phyloP scores from a whole-genome alignment of 345 rosid genomes.

The Salix dunnii region DNA sequence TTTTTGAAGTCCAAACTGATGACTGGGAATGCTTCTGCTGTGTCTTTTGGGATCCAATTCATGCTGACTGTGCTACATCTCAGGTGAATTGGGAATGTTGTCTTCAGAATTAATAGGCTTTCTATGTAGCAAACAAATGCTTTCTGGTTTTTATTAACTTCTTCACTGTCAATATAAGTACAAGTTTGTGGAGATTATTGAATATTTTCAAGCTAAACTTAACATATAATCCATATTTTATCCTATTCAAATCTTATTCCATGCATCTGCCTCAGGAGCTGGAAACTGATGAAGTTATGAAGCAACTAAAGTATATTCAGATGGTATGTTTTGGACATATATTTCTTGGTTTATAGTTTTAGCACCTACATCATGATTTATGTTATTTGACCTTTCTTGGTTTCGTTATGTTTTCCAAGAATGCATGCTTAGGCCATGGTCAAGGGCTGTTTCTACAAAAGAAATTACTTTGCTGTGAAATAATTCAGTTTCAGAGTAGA shows the following conservation, averaged over 20 bases:
- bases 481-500: background rate
- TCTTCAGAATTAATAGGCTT: background rate
- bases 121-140: background rate
- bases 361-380: background rate
- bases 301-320: conserved; percentile 71
- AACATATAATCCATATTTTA: background rate
- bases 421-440: background rate
- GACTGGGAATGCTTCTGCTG: conserved; percentile 91
- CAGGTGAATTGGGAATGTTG: conserved; percentile 52
- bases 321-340: conserved; percentile 43
- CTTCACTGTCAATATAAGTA: background rate
- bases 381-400: background rate
- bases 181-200: conserved; percentile 1
- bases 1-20: conserved; percentile 80
- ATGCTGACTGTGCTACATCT: conserved; percentile 85
- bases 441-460: background rate
- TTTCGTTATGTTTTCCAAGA: background rate
- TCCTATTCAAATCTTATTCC: conserved; percentile 14
- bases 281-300: conserved; percentile 69
- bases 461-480: background rate
- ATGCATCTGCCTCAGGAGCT: conserved; percentile 55
- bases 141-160: background rate
- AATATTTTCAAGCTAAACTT: background rate
- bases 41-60: conserved; percentile 79
- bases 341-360: background rate